A percentile compares a stretch with the other conserved stretches of the same genome.
Conservation (phyloP, 106 monocot genomes). For the Platanthera guangdongensis region DNA sequence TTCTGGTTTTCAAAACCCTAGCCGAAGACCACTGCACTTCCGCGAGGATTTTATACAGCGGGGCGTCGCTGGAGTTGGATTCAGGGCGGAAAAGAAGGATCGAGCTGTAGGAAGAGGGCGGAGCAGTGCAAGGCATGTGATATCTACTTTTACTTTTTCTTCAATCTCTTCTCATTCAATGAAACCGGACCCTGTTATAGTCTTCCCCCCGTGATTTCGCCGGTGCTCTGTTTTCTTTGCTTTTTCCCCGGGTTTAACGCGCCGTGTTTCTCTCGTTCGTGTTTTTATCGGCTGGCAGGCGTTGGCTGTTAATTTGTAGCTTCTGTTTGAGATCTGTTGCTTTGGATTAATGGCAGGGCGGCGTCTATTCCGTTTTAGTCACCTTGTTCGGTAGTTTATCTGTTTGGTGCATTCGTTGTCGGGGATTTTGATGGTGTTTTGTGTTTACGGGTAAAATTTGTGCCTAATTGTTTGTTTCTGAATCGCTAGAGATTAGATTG, state of each 20-base stretch:
- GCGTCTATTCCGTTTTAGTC: neutral
- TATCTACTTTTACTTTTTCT: neutral
- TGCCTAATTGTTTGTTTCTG: neutral
- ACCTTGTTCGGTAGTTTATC: neutral
- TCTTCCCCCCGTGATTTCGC: neutral
- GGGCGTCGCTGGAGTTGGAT: neutral
- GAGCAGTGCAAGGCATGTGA: neutral
- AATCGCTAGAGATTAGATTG: neutral
- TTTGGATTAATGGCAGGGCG: neutral
- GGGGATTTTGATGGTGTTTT: neutral
- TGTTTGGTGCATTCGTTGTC: neutral
- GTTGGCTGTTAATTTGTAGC: neutral
- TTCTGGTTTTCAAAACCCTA: constrained; percentile 5
- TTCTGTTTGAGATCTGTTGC: constrained; percentile 6
- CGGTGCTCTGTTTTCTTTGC: neutral
- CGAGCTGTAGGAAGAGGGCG: neutral
- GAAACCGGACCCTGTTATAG: neutral
- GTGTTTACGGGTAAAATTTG: neutral
- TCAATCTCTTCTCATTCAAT: neutral
- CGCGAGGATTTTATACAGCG: neutral
- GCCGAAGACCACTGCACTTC: neutral
- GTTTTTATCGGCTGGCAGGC: neutral
- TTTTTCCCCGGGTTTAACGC: neutral
- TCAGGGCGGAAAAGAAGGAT: neutral
- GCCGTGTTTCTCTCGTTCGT: neutral